These are phyloP conservation scores for Fonsecaea multimorphosa DNA, from an alignment of 2,329 filamentous ascomycete genomes.

Conservation along the genomic window DNA sequence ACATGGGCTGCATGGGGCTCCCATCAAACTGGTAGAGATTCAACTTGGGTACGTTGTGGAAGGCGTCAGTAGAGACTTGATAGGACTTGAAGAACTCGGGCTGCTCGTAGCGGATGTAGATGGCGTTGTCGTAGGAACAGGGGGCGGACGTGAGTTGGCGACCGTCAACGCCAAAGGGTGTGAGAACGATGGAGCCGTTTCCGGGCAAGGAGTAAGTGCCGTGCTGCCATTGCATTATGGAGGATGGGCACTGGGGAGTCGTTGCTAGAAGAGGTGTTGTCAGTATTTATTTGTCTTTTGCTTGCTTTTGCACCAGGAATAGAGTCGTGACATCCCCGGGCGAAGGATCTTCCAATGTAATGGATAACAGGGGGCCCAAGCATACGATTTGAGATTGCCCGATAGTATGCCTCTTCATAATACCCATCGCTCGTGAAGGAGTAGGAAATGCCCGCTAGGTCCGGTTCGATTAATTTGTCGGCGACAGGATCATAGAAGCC, in stretches of 20 bases:
- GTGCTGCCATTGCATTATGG: conserved; percentile 76
- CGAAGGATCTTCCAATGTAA: background rate
- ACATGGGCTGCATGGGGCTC: conserved; percentile 70
- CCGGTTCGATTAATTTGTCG: conserved; percentile 70
- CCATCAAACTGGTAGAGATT: conserved; percentile 70
- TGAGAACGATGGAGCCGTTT: conserved; percentile 65
- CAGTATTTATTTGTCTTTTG: background rate
- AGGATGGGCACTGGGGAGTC: conserved; percentile 66
- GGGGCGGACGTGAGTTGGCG: conserved; percentile 70
- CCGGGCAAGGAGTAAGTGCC: conserved; percentile 63
- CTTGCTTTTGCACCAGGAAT: background rate
- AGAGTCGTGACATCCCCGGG: background rate
- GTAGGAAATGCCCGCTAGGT: conserved; percentile 72
- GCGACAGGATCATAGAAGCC: conserved; percentile 72
- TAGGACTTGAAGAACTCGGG: conserved; percentile 65
- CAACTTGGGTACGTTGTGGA: conserved; percentile 67
- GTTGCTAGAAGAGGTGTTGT: conserved; percentile 52
- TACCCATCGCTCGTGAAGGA: conserved; percentile 72
- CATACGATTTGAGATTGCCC: conserved; percentile 72
- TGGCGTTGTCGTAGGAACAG: conserved; percentile 60
- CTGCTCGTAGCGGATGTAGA: conserved; percentile 72
- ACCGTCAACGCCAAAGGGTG: conserved; percentile 69
- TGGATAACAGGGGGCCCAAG: conserved; percentile 32
- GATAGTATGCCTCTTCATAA: conserved; percentile 73
- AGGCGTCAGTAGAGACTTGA: conserved; percentile 60